Evolutionary conservation across 1,139 yeast genomes (phyloP), one percentile per base, ranked within the genome.

Genomic region (Blastobotrys capitulatus): DNA sequence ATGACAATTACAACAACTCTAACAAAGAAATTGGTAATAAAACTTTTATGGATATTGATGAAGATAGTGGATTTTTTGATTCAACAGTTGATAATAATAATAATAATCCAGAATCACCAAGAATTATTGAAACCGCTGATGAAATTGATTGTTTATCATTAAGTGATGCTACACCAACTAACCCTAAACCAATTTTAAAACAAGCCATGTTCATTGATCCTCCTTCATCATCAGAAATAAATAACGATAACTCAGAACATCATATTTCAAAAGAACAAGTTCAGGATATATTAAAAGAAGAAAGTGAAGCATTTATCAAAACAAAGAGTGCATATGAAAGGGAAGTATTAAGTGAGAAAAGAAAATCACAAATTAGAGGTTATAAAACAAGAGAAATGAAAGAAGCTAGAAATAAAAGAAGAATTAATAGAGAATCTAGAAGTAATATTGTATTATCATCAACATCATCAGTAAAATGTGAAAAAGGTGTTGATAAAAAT

Each of bases 381-480:
- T 55, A 55, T 42, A 53, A 52, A 22, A 43, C 50, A 10, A 45
- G 52, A 16, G 56, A 53, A 36, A 25, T 42, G 41, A 38, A 34
- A 18, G 57, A 55, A 36, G 37, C 47, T 9, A 40, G 55, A n/a
- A 35, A 46, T 25, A 46, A 47, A 35, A 48, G 55, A 25, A 40
- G 48, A 26, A 15, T 39, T 15, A 37, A 22, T 16, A 29, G 56
- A 26, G 22, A 25, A 26, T 3, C 41, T 15, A 26, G n/a, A 38
- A 19, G 8, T 27, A 19, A 6, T 13, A 20, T 7, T 15, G 25
- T 5, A 7, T 15, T 7, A 27, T 20, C 5, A 26, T 19, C 25
- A 10, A 18, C 18, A 7, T 25, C 37, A 12, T 10, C 27, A 16
- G n/a, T 7, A 12, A 25, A 29, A 19, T 15, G 31, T 39, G 48